Evolutionary conservation across 495 filamentous ascomycete genomes (phyloP).

Genomic region (Astrocystis sublimbata): DNA sequence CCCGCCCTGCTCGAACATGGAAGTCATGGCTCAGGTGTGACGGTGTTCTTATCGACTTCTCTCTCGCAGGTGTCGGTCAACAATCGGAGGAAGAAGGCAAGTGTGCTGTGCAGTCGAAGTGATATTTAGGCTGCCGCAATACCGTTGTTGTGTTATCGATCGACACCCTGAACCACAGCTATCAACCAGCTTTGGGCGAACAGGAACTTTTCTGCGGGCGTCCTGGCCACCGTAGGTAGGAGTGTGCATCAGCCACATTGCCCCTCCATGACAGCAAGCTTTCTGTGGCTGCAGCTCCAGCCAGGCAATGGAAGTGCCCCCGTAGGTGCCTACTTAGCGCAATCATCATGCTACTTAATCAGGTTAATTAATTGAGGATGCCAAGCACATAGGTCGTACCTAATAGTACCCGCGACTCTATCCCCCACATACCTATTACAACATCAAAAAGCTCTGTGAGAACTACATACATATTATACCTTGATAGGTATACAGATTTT

Average conservation of each 20-base stretch:
- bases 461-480: no score
- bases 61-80: neutral
- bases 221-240: constrained; percentile 21
- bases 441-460: no score
- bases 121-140: constrained; percentile 22
- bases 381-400: neutral
- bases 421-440: no score
- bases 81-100: neutral
- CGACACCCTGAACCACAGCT: constrained; percentile 25
- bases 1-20: constrained; percentile 84
- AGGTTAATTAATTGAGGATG: no score
- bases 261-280: constrained; percentile 14
- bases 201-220: constrained; percentile 36
- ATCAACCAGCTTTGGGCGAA: constrained; percentile 7
- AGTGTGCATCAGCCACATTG: constrained; percentile 26
- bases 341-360: no score
- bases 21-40: constrained; percentile 62
- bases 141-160: constrained; percentile 23
- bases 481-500: no score
- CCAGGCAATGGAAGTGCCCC: neutral
- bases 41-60: neutral
- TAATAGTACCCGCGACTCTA: no score
- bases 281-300: constrained; percentile 15
- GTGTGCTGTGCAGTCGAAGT: neutral
- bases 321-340: neutral